Evolutionary conservation across 2,329 filamentous ascomycete species (phyloP).

Genomic region (Aphanoascus verrucosus): DNA sequence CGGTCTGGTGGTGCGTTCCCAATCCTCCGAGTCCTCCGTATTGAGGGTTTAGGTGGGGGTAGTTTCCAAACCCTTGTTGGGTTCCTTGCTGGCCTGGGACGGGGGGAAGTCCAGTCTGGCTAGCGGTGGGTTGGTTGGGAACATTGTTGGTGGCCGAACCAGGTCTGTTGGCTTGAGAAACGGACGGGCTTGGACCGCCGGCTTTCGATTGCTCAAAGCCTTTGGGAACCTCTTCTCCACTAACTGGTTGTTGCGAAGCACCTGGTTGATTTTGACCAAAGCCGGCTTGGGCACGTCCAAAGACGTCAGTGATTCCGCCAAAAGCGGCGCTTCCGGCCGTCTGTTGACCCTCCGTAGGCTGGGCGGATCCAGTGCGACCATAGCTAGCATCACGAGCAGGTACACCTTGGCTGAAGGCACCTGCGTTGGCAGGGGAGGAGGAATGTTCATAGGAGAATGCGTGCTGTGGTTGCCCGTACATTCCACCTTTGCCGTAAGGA

Average conservation of each 20-base stretch:
- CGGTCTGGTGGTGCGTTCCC: constrained; percentile 32
- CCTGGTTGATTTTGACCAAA: constrained; percentile 47
- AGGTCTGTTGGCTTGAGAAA: constrained; percentile 53
- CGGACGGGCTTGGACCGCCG: constrained; percentile 49
- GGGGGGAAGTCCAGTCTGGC: constrained; percentile 44
- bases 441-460: constrained; percentile 56
- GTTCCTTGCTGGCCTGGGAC: constrained; percentile 41
- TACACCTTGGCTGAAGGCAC: constrained; percentile 33
- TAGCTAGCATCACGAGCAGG: constrained; percentile 49
- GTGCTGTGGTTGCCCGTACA: constrained; percentile 54
- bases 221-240: constrained; percentile 46
- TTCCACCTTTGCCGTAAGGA: constrained; percentile 47
- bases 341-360: constrained; percentile 46
- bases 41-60: constrained; percentile 46
- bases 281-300: constrained; percentile 47
- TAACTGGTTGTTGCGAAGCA: constrained; percentile 39
- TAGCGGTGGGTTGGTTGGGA: constrained; percentile 39
- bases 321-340: constrained; percentile 41
- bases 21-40: constrained; percentile 36
- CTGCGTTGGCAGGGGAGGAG: constrained; percentile 52
- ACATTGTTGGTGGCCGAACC: constrained; percentile 52
- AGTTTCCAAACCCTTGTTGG: constrained; percentile 48
- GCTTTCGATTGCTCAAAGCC: constrained; percentile 48
- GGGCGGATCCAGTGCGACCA: constrained; percentile 47
- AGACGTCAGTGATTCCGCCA: constrained; percentile 48